Base-by-base conservation (phyloP, 345 rosid species). In the Mercurialis annua region DNA sequence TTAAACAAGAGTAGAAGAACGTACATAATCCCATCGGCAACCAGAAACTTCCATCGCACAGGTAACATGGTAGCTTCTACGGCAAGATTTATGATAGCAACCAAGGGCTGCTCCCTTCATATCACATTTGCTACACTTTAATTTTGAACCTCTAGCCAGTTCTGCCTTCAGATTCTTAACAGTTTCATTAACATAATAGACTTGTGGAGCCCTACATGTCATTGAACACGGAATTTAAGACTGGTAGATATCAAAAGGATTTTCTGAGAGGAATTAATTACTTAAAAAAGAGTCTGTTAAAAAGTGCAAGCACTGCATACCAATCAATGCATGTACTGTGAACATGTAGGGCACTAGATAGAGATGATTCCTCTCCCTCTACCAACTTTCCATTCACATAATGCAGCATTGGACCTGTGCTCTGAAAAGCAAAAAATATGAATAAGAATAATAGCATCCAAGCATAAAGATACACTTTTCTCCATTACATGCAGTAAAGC, bases 21-120 rank as follows among this genome's bases (percentile, higher is more conserved):
- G 77, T 81, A 86, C 96, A 76, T 54, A 24, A 62, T 88, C 92
- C 98, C 98, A 93, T 27, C 98, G 87, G 65, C 97, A 90, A 46
- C 72, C 81, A 2, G 81, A 47, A 12, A 77, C 77, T 73, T 87
- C 79, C 40, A 47, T 58, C 49, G 97, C 92, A 82, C 97, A 92
- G 18, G 91, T 86, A 76, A 79, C 80, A 80, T 92, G 97, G 73
- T 90, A 92, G 70, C 86, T 88, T 76, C 81, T 79, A 49, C 86
- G 81, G 74, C 97, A 90, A 64, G 92, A 90, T 68, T 73, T 81
- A n/a, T 73, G 72, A 75, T 74, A 90, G 81, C 98, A 92, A 57
- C 97, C 98, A 48, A 92, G 77, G 26, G 97, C 92, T 48, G 96
- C 96, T 7, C 96, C 98, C 78, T 92, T 92, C 27, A 74, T 81